Evolutionary conservation across 2,329 filamentous ascomycete genomes (phyloP).

Genomic region (Neoascochyta sp.): DNA sequence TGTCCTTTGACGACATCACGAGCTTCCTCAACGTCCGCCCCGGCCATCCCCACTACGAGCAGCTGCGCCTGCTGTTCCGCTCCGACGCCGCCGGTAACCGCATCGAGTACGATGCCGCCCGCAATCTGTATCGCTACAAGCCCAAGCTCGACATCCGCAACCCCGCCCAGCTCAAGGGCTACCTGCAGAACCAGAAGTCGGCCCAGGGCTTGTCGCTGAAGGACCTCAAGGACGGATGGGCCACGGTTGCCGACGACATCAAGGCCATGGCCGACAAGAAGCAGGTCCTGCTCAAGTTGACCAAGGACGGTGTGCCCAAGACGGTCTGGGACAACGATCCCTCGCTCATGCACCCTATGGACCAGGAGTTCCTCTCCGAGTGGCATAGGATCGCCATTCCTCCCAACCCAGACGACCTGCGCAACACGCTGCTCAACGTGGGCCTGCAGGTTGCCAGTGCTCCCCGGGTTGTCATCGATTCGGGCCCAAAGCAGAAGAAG

Average conservation of each 20-base stretch:
- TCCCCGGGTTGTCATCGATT: slow-evolving; percentile 61
- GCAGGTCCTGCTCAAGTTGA: slow-evolving; percentile 78
- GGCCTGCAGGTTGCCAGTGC: slow-evolving; percentile 83
- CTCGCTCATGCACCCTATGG: slow-evolving; percentile 68
- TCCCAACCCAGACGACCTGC: slow-evolving; percentile 65
- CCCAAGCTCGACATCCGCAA: slow-evolving; percentile 80
- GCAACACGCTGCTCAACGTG: slow-evolving; percentile 69
- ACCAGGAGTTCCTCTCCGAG: slow-evolving; percentile 76
- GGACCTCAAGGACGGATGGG: slow-evolving; percentile 95
- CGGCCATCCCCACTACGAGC: slow-evolving; percentile 53
- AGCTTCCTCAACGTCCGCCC: slow-evolving; percentile 72
- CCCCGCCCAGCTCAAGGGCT: slow-evolving; percentile 70
- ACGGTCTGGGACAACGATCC: slow-evolving; percentile 84
- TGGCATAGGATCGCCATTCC: slow-evolving; percentile 82
- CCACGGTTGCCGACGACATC: slow-evolving; percentile 74
- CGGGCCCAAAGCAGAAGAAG: slow-evolving; percentile 62
- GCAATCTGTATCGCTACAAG: slow-evolving; percentile 75
- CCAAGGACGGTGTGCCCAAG: slow-evolving; percentile 82
- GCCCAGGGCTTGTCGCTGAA: slow-evolving; percentile 78
- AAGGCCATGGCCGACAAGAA: slow-evolving; percentile 72
- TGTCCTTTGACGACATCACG: slow-evolving; percentile 72
- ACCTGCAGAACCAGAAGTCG: slow-evolving; percentile 77
- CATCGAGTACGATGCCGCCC: slow-evolving; percentile 54
- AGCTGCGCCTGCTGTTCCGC: slow-evolving; percentile 65
- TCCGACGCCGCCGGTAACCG: slow-evolving; percentile 56